Percentiles rank a stretch among this genome's conserved stretches.
Evolutionary conservation across 2,329 filamentous ascomycete genomes (phyloP).

Genomic region (Microdochium paspali): DNA sequence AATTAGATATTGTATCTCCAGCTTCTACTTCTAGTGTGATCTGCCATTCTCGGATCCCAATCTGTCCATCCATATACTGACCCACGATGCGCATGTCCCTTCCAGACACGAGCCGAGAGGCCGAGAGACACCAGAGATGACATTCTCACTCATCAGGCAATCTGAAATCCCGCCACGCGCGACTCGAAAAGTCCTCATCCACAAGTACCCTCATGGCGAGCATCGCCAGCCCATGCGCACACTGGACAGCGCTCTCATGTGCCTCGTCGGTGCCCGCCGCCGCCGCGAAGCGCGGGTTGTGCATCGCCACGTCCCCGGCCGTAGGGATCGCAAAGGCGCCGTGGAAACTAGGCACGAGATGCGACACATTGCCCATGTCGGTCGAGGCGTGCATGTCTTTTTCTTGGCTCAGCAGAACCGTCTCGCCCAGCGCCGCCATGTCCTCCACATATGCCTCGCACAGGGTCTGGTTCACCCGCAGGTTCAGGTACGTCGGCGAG

Average conservation of each 20-base stretch:
- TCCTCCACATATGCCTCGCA: background rate
- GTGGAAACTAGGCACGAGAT: background rate
- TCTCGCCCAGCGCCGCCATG: background rate
- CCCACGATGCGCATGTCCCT: too few species aligned
- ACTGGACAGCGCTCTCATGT: conserved; percentile 24
- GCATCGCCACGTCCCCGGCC: conserved; percentile 21
- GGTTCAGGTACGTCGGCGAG: background rate
- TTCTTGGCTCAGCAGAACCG: background rate
- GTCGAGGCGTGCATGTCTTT: background rate
- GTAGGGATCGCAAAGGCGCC: conserved; percentile 35
- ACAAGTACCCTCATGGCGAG: conserved; percentile 6
- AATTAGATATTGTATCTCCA: too few species aligned
- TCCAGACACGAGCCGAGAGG: too few species aligned
- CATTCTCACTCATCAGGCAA: background rate
- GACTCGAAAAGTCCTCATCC: conserved; percentile 4
- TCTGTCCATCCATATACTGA: too few species aligned
- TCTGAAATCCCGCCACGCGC: conserved; percentile 4
- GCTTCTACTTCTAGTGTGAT: too few species aligned
- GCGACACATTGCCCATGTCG: background rate
- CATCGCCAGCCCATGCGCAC: conserved; percentile 9
- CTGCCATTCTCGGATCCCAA: too few species aligned
- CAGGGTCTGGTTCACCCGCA: conserved; percentile 1
- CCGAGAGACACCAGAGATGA: too few species aligned
- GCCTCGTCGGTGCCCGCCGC: conserved; percentile 35
- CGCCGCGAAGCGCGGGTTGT: conserved; percentile 31